A percentile compares a stretch with the other conserved stretches of the same genome.
phyloP scores from a whole-genome alignment of 495 filamentous ascomycete species.

The Penicillium paradoxum region DNA sequence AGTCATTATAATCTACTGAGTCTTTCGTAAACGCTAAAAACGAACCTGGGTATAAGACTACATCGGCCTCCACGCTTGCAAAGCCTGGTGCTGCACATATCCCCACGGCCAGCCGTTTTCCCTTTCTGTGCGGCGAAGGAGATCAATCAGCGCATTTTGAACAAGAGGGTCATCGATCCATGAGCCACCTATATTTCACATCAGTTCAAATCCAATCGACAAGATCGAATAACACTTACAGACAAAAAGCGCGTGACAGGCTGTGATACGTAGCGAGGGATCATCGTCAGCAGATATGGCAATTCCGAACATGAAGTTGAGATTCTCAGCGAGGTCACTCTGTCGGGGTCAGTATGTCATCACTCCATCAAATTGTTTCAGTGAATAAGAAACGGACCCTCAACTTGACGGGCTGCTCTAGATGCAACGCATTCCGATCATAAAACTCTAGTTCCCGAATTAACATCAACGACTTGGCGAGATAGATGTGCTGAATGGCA shows the following conservation, averaged over 20 bases:
- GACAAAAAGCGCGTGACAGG: slow-evolving; percentile 36
- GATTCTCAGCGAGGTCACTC: slow-evolving; percentile 27
- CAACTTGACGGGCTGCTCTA: slow-evolving; percentile 12
- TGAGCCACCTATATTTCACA: slow-evolving; percentile 26
- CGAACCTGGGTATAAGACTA: background rate
- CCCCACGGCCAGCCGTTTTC: slow-evolving; percentile 30
- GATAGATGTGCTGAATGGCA: slow-evolving; percentile 37
- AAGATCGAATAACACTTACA: slow-evolving; percentile 19
- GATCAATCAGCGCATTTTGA: slow-evolving; percentile 22
- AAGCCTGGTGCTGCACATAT: slow-evolving; percentile 18
- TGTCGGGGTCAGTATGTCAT: background rate
- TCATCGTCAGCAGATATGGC: slow-evolving; percentile 37
- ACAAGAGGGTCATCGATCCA: slow-evolving; percentile 30
- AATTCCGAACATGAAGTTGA: slow-evolving; percentile 37
- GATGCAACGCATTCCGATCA: slow-evolving; percentile 2
- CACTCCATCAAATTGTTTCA: background rate
- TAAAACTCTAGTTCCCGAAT: slow-evolving; percentile 22
- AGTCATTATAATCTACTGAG: too few species aligned
- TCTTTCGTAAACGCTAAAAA: background rate
- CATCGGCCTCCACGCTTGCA: slow-evolving; percentile 1
- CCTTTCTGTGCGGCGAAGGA: slow-evolving; percentile 23
- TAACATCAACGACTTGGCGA: slow-evolving; percentile 35
- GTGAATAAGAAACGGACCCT: slow-evolving; percentile 20
- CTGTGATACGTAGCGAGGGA: slow-evolving; percentile 35
- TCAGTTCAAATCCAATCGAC: background rate